phyloP scores from a whole-genome alignment of 805 yeast species.

The Pachysolen tannophilus region DNA sequence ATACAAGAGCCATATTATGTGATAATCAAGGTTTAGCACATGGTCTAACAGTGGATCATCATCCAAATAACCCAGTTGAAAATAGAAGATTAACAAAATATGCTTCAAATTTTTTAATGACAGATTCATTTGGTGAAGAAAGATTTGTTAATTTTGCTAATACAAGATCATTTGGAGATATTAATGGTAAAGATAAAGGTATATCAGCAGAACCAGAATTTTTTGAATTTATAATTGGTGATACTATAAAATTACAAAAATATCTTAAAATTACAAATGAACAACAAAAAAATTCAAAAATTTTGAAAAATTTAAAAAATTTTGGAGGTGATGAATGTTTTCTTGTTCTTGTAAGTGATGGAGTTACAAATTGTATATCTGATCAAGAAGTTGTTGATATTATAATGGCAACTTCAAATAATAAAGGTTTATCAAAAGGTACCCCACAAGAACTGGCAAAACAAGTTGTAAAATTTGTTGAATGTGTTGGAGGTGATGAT shows the following conservation, averaged over 20 bases:
- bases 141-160: conserved; percentile 76
- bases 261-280: conserved; percentile 19
- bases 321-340: conserved; percentile 86
- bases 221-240: conserved; percentile 60
- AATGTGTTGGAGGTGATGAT: conserved; percentile 85
- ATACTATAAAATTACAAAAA: conserved; percentile 30
- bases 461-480: conserved; percentile 78
- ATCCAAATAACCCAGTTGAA: conserved; percentile 79
- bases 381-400: conserved; percentile 93
- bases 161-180: conserved; percentile 91
- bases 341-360: conserved; percentile 77
- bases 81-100: conserved; percentile 60
- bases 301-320: conserved; percentile 18
- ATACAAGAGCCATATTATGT: conserved; percentile 79
- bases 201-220: conserved; percentile 91
- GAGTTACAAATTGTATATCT: conserved; percentile 69
- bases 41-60: conserved; percentile 72
- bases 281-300: conserved; percentile 14
- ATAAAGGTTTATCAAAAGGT: conserved; percentile 60
- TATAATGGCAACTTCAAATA: conserved; percentile 57
- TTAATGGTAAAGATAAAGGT: conserved; percentile 72
- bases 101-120: conserved; percentile 56
- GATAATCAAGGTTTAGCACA: conserved; percentile 77
- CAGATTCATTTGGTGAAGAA: conserved; percentile 91
- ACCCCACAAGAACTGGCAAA: conserved; percentile 81